phyloP scores from a whole-genome alignment of 805 yeast genomes.

The Pichia cephalocereana region DNA sequence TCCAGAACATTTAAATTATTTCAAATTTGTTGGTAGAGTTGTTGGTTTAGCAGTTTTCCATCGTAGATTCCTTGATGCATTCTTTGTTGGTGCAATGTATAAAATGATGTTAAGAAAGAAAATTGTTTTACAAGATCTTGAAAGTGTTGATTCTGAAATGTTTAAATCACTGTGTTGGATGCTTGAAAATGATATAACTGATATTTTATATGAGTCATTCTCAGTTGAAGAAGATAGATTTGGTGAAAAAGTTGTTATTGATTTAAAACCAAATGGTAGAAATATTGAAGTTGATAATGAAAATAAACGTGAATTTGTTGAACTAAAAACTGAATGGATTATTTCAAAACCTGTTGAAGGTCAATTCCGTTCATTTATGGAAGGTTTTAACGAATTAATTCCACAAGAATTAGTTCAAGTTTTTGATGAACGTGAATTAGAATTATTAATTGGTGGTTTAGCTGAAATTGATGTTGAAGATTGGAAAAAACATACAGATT shows the following conservation, averaged over 20 bases:
- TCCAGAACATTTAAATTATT: constrained; percentile 96
- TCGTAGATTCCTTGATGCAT: constrained; percentile 94
- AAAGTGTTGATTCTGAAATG: constrained; percentile 97
- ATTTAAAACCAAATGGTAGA: constrained; percentile 81
- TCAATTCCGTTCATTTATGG: constrained; percentile 93
- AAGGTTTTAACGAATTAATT: constrained; percentile 94
- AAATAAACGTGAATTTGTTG: constrained; percentile 91
- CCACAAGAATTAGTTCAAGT: constrained; percentile 96
- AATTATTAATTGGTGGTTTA: constrained; percentile 93
- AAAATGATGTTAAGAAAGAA: constrained; percentile 95
- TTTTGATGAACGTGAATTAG: constrained; percentile 95
- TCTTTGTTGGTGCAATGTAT: constrained; percentile 96
- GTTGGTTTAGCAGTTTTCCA: constrained; percentile 98
- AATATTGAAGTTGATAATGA: constrained; percentile 90
- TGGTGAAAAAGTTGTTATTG: constrained; percentile 85
- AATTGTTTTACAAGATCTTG: constrained; percentile 94
- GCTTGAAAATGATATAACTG: constrained; percentile 88
- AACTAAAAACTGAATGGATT: constrained; percentile 92
- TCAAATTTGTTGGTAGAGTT: constrained; percentile 96
- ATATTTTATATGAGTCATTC: constrained; percentile 79
- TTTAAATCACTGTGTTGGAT: constrained; percentile 94
- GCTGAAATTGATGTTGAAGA: constrained; percentile 97
- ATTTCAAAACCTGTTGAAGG: constrained; percentile 88
- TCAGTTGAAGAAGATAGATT: constrained; percentile 83
- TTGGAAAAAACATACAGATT: constrained; percentile 98